Evolutionary conservation across 805 yeast species (phyloP), one percentile per base, ranked within the genome.

Genomic region (Starmerella stellata): DNA sequence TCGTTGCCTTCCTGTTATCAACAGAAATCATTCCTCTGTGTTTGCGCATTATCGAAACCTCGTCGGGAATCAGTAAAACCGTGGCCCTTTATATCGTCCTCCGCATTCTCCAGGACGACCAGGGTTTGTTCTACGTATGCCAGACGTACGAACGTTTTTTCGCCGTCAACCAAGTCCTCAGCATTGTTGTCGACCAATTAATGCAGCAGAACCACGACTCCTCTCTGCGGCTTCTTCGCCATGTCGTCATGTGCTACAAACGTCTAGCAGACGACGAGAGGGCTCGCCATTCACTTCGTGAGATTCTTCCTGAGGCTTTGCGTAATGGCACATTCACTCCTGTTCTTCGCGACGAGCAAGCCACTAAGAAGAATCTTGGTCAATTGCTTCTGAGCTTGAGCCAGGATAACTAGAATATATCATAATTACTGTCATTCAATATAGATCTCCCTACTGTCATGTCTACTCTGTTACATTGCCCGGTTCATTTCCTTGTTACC

Each of bases 11-110:
- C 53, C 62, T 87, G 52, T 65, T 87, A 34, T 75, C 94, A n/a
- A 90, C 98, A 0, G 98, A 87, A 57, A 87, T 90, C 50, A 92
- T 90, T 25, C 98, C 98, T 4, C 62, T 90, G 40, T 90, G 98
- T 56, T 64, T 87, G 42, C 75, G 90, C 51, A 87, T 90, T 44
- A 87, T 87, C 93, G 96, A 87, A 56, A 74, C 85, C 1, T 82
- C 94, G 5, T 78, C 94, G 0, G 98, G 90, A 55, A 66, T 87
- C 38, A 76, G 92, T 36, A 87, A 90, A 54, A 90, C 96, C 0
- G 98, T 87, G 20, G 98, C 98, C 4, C 85, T 87, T 41, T 87
- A 90, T 62, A 87, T 90, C 43, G 78, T 90, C 34, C 95, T 87
- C 55, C 87, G 85, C 58, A 87, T 87, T 39, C 65, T 87, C 37